Base-by-base conservation (phyloP, 805 yeast genomes). In the Wickerhamiella kurtzmanii region DNA sequence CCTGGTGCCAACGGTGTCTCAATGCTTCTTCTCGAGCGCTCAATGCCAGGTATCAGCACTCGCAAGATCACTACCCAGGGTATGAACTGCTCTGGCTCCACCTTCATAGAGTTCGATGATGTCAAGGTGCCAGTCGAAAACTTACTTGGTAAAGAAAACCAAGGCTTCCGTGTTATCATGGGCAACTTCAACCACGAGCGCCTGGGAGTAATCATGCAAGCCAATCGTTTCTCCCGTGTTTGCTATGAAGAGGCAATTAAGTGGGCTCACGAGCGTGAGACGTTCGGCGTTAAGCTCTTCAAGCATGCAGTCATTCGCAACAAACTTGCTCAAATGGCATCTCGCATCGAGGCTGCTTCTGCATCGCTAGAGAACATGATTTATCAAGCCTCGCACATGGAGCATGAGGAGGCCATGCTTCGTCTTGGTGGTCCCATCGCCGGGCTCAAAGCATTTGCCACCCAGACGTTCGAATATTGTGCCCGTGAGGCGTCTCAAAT, bases 111-210 rank as follows among this genome's bases (percentile, higher is more conserved):
- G 44, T 66, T 68, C 53, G 72, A 68, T 41, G 72, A 68, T 49
- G 72, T 67, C 55, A 68, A 68, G 59, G 72, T 67, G 22, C 72
- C 72, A 15, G 70, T 65, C 18, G 72, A 60, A 56, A 68, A 67
- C 56, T 55, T 68, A 41, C 48, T 67, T 21, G 72, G 72, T 49
- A 51, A 62, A 55, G 71, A 65, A 54, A 68, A 67, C 59, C 51
- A 59, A 45, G 72, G 72, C 8, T 67, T 67, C 64, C 65, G 67
- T 60, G 68, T 65, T 44, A 68, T 67, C 55, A 64, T 67, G 67
- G 61, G 69, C 48, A 67, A 67, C 60, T 67, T 67, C 58, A 67
- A 67, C 62, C 72, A 68, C 54, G 72, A 67, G 59, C 67, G 72
- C 20, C 50, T 68, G 39, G 72, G 71, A 22, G 64, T 67, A 44